Base-by-base conservation (phyloP, 192 early-diverging fungal genomes). In the Backusella liffmaniae region DNA sequence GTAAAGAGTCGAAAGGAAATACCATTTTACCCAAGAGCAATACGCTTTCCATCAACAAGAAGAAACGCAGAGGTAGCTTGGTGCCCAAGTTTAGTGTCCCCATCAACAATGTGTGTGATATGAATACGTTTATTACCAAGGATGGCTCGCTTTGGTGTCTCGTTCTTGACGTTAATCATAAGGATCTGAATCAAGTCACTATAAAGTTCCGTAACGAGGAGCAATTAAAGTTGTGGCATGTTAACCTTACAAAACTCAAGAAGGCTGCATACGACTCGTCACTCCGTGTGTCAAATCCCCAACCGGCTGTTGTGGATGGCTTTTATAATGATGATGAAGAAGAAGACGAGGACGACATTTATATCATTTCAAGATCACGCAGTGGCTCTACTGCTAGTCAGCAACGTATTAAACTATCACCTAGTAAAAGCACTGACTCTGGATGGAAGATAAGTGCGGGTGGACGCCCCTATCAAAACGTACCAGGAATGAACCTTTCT, bases 121-220 rank as follows among this genome's bases (percentile, higher is more conserved):
- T 71, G 39, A 49, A 5, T 7, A 46, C 41, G 16, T 15, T 46
- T 18, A 49, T 21, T 29, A 29, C 41, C 3, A 71, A 71, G 21
- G 42, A 71, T 49, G 16, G 29, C 12, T 30, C 56, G 2, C 69
- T 74, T n/a, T 81, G 62, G 76, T 86, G 81, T 12, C 82, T 93
- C 56, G 90, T 89, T 67, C 91, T 98, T 65, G 95, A 89, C 72
- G 53, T 44, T 23, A 90, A 92, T 66, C 90, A 90, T 32, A 84
- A 85, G 13, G 91, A 92, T 32, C 90, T 92, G 83, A 91, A 95
- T 73, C 86, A 91, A 73, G 96, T 98, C 87, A 91, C 88, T 72
- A 82, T 98, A 30, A 92, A 94, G 66, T 96, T 94, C 80, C 84
- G 94, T 18, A 94, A 95, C 73, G 90, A 91, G 73, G 97, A 98